Conservation (phyloP, 768 basidiomycete genomes). For the Lactarius pseudohatsudake region DNA sequence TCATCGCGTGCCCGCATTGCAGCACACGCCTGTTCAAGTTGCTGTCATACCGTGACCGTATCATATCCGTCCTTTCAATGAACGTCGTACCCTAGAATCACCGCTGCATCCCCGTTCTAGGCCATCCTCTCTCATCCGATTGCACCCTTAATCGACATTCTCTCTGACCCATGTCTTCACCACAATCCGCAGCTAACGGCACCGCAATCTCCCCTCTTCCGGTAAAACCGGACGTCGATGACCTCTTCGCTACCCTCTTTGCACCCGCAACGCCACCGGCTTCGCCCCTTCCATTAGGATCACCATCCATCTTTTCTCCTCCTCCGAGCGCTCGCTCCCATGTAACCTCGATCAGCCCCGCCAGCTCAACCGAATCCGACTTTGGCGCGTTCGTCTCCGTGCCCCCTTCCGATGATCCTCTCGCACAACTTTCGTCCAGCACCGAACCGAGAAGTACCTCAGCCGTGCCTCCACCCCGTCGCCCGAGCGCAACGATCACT, state of each 20-base stretch:
- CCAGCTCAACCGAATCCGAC: constrained; percentile 40
- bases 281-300: constrained; percentile 31
- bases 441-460: neutral
- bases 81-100: constrained; percentile 18
- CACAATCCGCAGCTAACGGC: constrained; percentile 24
- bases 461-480: neutral
- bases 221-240: constrained; percentile 32
- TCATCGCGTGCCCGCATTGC: constrained; percentile 21
- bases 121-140: neutral
- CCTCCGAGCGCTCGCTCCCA: constrained; percentile 7
- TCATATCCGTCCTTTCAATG: neutral
- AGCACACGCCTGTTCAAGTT: constrained; percentile 19
- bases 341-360: constrained; percentile 20
- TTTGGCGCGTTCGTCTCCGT: constrained; percentile 66
- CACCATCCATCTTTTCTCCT: constrained; percentile 13
- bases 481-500: neutral
- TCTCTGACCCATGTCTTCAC: neutral
- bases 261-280: constrained; percentile 37
- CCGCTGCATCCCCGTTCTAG: constrained; percentile 4
- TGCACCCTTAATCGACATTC: neutral
- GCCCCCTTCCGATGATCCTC: constrained; percentile 51
- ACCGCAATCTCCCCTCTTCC: neutral
- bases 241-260: constrained; percentile 39
- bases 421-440: constrained; percentile 29
- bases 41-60: neutral